A percentile compares a stretch with the other conserved stretches of the same genome.
These are phyloP conservation scores for Gynostemma pentaphyllum DNA, from an alignment of 306 rosid species.

Conservation along the genomic window DNA sequence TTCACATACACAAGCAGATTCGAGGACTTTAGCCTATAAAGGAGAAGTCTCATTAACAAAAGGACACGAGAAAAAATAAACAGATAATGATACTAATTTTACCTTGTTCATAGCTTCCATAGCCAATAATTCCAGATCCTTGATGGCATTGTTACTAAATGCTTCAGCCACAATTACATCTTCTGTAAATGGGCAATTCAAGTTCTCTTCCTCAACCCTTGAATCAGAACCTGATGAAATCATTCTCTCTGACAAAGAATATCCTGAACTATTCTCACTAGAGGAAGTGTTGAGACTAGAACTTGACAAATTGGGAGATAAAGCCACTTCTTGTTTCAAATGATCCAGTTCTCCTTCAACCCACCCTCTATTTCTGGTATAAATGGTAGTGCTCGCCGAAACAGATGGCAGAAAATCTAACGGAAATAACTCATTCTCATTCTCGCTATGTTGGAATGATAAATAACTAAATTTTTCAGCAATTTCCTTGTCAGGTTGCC, in stretches of 20 bases:
- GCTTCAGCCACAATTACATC: constrained; percentile 32
- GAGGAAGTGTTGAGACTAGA: no score
- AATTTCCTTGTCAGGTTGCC: constrained; percentile 26
- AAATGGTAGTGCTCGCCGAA: neutral
- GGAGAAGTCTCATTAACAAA: neutral
- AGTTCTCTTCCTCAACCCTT: constrained; percentile 30
- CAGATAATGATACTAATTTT: neutral
- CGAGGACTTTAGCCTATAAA: constrained; percentile 39
- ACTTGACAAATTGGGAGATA: neutral
- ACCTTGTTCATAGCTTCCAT: constrained; percentile 50
- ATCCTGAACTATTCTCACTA: no score
- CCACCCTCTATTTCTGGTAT: neutral
- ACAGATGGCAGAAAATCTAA: neutral
- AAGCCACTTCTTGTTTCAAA: neutral
- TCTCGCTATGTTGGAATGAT: constrained; percentile 29
- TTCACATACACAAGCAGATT: constrained; percentile 35
- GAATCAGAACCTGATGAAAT: constrained; percentile 22
- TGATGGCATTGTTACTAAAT: constrained; percentile 23
- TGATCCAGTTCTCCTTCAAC: neutral
- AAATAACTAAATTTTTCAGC: constrained; percentile 22
- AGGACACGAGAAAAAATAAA: neutral
- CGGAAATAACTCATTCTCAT: neutral
- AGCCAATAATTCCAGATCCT: constrained; percentile 49
- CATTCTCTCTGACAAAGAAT: no score
- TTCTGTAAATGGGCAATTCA: constrained; percentile 30